Conservation (phyloP, 805 yeast species). For the Lachancea meyersii region DNA sequence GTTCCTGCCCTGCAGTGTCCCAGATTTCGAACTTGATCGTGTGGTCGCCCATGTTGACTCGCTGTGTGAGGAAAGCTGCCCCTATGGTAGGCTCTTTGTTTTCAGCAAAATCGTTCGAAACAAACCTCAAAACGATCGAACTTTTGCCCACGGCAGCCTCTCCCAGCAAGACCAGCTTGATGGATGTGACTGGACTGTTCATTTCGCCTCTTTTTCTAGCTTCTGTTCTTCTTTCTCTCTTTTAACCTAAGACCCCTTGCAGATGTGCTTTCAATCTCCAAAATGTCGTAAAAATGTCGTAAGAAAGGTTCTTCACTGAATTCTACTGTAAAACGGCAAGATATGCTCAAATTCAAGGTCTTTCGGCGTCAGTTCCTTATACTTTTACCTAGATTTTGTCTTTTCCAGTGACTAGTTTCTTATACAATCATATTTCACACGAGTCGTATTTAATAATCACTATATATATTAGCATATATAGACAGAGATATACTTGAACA, state of each 20-base stretch:
- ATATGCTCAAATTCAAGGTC: no score
- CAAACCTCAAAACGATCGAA: slow-evolving; percentile 85
- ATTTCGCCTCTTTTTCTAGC: slow-evolving; percentile 11
- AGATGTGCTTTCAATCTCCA: neutral
- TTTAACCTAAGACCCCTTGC: neutral
- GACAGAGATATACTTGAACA: no score
- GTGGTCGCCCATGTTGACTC: slow-evolving; percentile 78
- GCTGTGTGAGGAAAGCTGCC: slow-evolving; percentile 93
- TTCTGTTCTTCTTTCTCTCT: slow-evolving; percentile 10
- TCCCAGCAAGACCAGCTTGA: slow-evolving; percentile 85
- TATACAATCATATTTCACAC: no score
- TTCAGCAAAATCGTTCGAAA: slow-evolving; percentile 91
- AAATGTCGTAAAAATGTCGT: neutral
- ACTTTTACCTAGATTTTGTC: no score
- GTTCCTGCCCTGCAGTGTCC: slow-evolving; percentile 98
- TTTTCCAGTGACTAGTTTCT: no score
- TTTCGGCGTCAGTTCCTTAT: no score
- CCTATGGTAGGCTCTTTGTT: slow-evolving; percentile 98
- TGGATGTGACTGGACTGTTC: slow-evolving; percentile 36
- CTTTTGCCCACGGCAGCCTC: slow-evolving; percentile 99
- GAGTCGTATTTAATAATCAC: no score
- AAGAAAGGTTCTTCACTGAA: no score
- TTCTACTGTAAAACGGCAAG: no score
- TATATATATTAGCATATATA: no score
- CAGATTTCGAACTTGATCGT: slow-evolving; percentile 89